Evolutionary conservation across 164 flowering plant species (phyloP).

Genomic region (Kingdonia uniflora): DNA sequence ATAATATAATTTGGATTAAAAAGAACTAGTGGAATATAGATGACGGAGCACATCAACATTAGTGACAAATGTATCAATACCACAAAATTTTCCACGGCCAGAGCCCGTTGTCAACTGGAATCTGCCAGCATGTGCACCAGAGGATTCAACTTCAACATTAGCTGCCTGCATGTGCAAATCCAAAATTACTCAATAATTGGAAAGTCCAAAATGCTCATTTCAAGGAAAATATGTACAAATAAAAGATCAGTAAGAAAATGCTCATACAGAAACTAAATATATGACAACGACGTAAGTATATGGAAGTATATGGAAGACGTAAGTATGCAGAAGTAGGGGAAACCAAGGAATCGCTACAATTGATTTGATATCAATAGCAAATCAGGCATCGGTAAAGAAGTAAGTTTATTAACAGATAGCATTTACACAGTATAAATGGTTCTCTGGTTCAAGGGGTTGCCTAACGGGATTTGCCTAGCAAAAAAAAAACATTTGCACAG

Average conservation of each 20-base stretch:
- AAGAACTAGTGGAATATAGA: too few species aligned
- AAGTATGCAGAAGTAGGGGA: too few species aligned
- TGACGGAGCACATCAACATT: too few species aligned
- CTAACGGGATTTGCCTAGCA: too few species aligned
- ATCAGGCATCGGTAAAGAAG: too few species aligned
- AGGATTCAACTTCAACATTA: conserved; percentile 55
- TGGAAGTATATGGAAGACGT: too few species aligned
- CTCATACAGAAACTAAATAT: not conserved
- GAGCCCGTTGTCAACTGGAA: conserved; percentile 41
- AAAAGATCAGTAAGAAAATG: not conserved
- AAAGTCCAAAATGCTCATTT: not conserved
- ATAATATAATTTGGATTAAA: not conserved
- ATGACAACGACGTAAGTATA: not conserved
- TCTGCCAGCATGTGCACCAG: conserved; percentile 47
- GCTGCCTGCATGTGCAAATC: conserved; percentile 45
- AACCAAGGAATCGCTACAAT: too few species aligned
- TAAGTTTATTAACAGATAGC: too few species aligned
- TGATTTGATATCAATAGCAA: too few species aligned
- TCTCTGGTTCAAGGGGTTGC: too few species aligned
- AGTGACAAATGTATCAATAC: conserved; percentile 23
- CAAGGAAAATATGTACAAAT: not conserved
- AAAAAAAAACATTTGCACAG: too few species aligned
- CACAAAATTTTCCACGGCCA: conserved; percentile 65
- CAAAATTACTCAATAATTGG: not conserved
- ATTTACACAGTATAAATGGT: too few species aligned